Evolutionary conservation across 306 rosid species (phyloP).

Genomic region (Trifolium pratense): DNA sequence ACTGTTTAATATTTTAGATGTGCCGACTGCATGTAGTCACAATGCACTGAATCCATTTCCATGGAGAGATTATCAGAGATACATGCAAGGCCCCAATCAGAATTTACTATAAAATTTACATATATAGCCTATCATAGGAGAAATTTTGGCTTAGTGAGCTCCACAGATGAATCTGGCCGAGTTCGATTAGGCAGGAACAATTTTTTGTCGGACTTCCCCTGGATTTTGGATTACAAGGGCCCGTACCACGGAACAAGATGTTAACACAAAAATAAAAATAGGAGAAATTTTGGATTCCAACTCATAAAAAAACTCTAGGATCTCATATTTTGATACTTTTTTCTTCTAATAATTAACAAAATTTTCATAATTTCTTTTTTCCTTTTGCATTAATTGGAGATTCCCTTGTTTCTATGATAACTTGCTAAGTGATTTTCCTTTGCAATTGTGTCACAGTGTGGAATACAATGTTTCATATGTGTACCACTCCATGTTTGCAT

Average conservation of each 20-base stretch:
- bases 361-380: background rate
- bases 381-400: background rate
- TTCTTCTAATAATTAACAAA: background rate
- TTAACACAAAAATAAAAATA: background rate
- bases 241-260: too few species aligned
- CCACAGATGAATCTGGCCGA: too few species aligned
- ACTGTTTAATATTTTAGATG: too few species aligned
- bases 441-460: conserved; percentile 50
- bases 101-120: background rate
- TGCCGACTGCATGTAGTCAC: too few species aligned
- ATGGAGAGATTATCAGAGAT: background rate
- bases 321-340: background rate
- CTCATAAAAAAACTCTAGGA: background rate
- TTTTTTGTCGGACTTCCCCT: too few species aligned
- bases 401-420: background rate
- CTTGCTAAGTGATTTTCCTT: conserved; percentile 10
- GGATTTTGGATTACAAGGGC: too few species aligned
- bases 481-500: conserved; percentile 68
- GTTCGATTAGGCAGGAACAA: too few species aligned
- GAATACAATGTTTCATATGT: conserved; percentile 66
- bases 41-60: too few species aligned
- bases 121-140: background rate
- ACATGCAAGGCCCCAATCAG: background rate
- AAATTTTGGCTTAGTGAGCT: background rate
- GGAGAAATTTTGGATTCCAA: background rate